Evolutionary conservation across 306 rosid genomes (phyloP).

Genomic region (Cucumis melo): DNA sequence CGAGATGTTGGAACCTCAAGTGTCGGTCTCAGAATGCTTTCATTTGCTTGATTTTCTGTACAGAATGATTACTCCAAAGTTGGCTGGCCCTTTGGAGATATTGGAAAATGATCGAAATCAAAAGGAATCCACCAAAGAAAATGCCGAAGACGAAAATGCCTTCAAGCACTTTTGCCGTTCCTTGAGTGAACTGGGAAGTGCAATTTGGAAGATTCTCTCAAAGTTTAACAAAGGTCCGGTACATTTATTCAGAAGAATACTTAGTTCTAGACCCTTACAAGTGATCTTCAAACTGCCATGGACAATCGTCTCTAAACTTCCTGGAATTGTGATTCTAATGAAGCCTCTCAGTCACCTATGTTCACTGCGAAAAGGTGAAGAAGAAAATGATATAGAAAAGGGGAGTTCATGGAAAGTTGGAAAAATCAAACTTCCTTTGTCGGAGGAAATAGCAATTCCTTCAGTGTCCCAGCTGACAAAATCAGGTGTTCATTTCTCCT

Average conservation of each 20-base stretch:
- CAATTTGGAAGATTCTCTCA: slow-evolving; percentile 36
- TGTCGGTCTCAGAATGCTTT: slow-evolving; percentile 31
- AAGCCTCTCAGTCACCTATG: slow-evolving; percentile 20
- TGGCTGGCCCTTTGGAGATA: slow-evolving; percentile 10
- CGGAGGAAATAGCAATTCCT: slow-evolving; percentile 66
- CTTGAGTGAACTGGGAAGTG: slow-evolving; percentile 15
- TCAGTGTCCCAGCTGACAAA: slow-evolving; percentile 32
- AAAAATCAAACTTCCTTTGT: slow-evolving; percentile 26
- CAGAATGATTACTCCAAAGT: slow-evolving; percentile 34
- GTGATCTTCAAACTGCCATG: slow-evolving; percentile 41
- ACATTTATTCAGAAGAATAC: slow-evolving; percentile 22
- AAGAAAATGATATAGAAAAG: slow-evolving; percentile 16
- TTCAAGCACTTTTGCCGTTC: background rate
- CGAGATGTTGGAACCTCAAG: slow-evolving; percentile 27
- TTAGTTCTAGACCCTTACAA: slow-evolving; percentile 37
- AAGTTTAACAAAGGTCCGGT: slow-evolving; percentile 38
- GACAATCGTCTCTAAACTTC: slow-evolving; percentile 44
- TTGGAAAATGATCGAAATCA: slow-evolving; percentile 17
- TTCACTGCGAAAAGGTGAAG: slow-evolving; percentile 11
- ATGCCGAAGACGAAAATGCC: background rate
- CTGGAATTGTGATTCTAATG: slow-evolving; percentile 27
- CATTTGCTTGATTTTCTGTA: slow-evolving; percentile 61
- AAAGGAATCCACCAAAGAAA: slow-evolving; percentile 11
- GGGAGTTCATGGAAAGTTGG: slow-evolving; percentile 10
- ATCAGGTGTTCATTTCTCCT: slow-evolving; percentile 31